phyloP scores from a whole-genome alignment of 768 basidiomycete species.

The Scleroderma citrinum region DNA sequence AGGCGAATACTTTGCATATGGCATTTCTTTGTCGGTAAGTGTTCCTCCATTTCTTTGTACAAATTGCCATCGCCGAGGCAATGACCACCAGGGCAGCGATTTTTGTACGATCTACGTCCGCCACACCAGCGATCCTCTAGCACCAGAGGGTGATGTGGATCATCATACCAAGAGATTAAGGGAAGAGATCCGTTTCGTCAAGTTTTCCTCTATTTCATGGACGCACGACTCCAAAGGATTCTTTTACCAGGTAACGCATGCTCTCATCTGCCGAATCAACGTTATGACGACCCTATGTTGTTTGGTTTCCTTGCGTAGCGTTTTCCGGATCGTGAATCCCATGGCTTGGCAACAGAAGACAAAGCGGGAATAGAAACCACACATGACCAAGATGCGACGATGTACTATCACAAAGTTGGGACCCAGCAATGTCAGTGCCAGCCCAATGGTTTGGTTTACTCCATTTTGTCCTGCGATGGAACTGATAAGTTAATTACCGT shows the following conservation, averaged over 20 bases:
- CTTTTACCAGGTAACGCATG: slow-evolving; percentile 60
- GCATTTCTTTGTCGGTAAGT: slow-evolving; percentile 64
- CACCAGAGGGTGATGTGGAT: slow-evolving; percentile 30
- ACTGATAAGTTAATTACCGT: slow-evolving; percentile 3
- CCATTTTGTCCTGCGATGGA: slow-evolving; percentile 1
- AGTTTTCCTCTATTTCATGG: slow-evolving; percentile 72
- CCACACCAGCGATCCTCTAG: slow-evolving; percentile 53
- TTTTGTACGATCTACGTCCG: slow-evolving; percentile 66
- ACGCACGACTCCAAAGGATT: slow-evolving; percentile 76
- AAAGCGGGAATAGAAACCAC: slow-evolving; percentile 53
- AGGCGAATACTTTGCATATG: slow-evolving; percentile 73
- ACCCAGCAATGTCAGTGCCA: slow-evolving; percentile 55
- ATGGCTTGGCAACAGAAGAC: slow-evolving; percentile 43
- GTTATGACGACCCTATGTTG: background rate
- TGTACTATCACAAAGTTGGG: slow-evolving; percentile 72
- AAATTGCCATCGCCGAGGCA: slow-evolving; percentile 2
- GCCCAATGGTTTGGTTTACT: slow-evolving; percentile 4
- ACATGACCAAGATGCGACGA: slow-evolving; percentile 61
- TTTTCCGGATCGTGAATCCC: slow-evolving; percentile 47
- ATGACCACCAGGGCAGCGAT: slow-evolving; percentile 56
- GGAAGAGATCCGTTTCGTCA: slow-evolving; percentile 70
- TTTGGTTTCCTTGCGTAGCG: slow-evolving; percentile 30
- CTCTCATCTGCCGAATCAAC: background rate
- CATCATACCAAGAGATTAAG: slow-evolving; percentile 48
- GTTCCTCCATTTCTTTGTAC: background rate